Percentiles rank a stretch among this genome's conserved stretches.
Conservation (phyloP, 352 stramenopile genomes). For the Phytophthora ramorum region DNA sequence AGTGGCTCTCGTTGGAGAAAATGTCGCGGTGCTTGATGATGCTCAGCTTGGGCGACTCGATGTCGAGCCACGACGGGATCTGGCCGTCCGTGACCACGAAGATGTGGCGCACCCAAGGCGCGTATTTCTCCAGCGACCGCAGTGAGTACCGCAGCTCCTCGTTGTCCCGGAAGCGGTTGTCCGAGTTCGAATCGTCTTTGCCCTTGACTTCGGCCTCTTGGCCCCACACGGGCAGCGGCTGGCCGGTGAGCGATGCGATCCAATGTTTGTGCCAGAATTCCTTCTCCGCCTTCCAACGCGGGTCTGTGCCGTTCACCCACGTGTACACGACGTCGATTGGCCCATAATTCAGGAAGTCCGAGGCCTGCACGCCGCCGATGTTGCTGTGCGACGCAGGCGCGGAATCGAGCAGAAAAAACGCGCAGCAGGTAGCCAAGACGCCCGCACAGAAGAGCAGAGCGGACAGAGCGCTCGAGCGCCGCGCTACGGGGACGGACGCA, state of each 20-base stretch:
- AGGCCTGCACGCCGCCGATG: constrained; percentile 67
- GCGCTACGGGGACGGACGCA: not conserved
- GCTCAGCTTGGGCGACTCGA: constrained; percentile 76
- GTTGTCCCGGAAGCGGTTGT: constrained; percentile 95
- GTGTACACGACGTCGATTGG: constrained; percentile 97
- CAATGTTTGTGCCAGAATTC: constrained; percentile 91
- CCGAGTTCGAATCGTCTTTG: constrained; percentile 74
- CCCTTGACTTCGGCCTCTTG: constrained; percentile 58
- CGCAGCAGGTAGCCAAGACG: constrained; percentile 16
- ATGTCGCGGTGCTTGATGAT: constrained; percentile 93
- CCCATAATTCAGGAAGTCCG: constrained; percentile 72
- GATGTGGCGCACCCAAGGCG: constrained; percentile 94
- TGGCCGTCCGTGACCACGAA: constrained; percentile 96
- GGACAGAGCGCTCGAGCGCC: not conserved
- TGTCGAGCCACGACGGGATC: constrained; percentile 93
- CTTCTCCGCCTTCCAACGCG: constrained; percentile 91
- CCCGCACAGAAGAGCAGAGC: constrained; percentile 13
- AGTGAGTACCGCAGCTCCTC: constrained; percentile 94
- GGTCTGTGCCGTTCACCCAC: constrained; percentile 96
- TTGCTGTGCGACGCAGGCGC: constrained; percentile 50
- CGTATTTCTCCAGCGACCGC: constrained; percentile 95
- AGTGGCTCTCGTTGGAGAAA: constrained; percentile 87
- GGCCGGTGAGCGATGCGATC: constrained; percentile 84
- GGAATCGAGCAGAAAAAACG: constrained; percentile 20
- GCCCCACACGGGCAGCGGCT: constrained; percentile 68